Evolutionary conservation across 352 stramenopile genomes (phyloP).

Genomic region (Phytopythium chamaehyphon): DNA sequence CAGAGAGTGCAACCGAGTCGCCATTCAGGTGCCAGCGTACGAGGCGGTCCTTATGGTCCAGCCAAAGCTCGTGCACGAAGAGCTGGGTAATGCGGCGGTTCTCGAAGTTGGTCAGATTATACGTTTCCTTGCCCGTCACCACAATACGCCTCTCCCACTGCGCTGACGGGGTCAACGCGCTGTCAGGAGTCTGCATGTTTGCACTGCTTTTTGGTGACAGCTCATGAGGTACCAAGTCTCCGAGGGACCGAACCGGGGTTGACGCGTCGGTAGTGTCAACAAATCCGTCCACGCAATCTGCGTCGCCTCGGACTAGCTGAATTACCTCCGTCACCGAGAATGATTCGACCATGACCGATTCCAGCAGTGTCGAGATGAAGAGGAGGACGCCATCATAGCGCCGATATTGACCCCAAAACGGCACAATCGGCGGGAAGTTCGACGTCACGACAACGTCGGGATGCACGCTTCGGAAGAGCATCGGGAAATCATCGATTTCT

Average conservation of each 20-base stretch:
- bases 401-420: constrained; percentile 83
- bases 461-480: constrained; percentile 78
- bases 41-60: constrained; percentile 80
- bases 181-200: constrained; percentile 17
- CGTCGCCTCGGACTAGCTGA: constrained; percentile 62
- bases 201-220: constrained; percentile 24
- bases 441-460: constrained; percentile 73
- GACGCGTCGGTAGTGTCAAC: constrained; percentile 19
- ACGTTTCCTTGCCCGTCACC: constrained; percentile 83
- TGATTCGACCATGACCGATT: constrained; percentile 68
- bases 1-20: constrained; percentile 71
- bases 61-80: constrained; percentile 82
- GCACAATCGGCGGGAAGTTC: constrained; percentile 83
- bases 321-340: constrained; percentile 75
- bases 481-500: constrained; percentile 67
- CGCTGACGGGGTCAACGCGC: constrained; percentile 43
- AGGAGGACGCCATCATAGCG: constrained; percentile 76
- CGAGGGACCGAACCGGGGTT: constrained; percentile 20
- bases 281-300: constrained; percentile 59
- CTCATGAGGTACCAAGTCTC: constrained; percentile 22
- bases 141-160: constrained; percentile 72
- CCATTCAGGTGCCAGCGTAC: constrained; percentile 85
- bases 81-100: constrained; percentile 70
- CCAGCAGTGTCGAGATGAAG: constrained; percentile 79
- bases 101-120: constrained; percentile 53